These are phyloP conservation scores for Xanthoceras sorbifolium DNA, from an alignment of 345 rosid species.

Conservation along the genomic window DNA sequence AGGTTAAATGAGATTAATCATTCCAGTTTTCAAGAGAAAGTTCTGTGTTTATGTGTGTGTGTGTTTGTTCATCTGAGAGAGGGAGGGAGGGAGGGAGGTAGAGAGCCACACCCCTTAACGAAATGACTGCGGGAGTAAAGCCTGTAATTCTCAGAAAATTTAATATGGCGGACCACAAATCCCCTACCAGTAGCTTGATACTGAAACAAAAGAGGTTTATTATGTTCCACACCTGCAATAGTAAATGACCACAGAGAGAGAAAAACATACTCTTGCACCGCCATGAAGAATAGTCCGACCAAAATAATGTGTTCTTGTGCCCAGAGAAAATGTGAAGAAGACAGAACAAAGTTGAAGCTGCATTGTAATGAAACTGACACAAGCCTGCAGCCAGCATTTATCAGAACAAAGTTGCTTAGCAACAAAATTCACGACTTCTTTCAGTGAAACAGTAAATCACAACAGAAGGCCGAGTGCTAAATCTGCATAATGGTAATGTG, in stretches of 20 bases:
- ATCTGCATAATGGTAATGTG: background rate
- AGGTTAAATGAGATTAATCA: slow-evolving; percentile 23
- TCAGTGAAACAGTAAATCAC: background rate
- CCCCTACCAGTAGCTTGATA: slow-evolving; percentile 98
- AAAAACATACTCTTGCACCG: slow-evolving; percentile 80
- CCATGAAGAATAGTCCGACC: slow-evolving; percentile 98
- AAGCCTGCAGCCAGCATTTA: slow-evolving; percentile 65
- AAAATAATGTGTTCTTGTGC: slow-evolving; percentile 93
- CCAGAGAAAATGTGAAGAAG: slow-evolving; percentile 97
- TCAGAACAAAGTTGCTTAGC: slow-evolving; percentile 16
- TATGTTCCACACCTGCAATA: slow-evolving; percentile 16
- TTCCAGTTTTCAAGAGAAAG: background rate
- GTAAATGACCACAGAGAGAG: background rate
- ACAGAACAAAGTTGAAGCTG: slow-evolving; percentile 95
- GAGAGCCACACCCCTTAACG: slow-evolving; percentile 67
- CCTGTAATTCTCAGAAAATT: slow-evolving; percentile 89
- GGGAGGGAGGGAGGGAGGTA: background rate
- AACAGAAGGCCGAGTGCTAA: background rate
- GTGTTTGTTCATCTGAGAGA: background rate
- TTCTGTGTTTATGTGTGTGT: background rate
- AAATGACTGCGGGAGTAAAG: slow-evolving; percentile 97
- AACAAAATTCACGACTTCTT: background rate
- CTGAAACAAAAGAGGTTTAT: slow-evolving; percentile 42
- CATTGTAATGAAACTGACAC: slow-evolving; percentile 89
- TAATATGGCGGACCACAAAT: slow-evolving; percentile 91